Percentiles rank a stretch among this genome's conserved stretches.
Evolutionary conservation across 1,284 basidiomycete genomes (phyloP).

Genomic region (Rhodotorula mucilaginosa): DNA sequence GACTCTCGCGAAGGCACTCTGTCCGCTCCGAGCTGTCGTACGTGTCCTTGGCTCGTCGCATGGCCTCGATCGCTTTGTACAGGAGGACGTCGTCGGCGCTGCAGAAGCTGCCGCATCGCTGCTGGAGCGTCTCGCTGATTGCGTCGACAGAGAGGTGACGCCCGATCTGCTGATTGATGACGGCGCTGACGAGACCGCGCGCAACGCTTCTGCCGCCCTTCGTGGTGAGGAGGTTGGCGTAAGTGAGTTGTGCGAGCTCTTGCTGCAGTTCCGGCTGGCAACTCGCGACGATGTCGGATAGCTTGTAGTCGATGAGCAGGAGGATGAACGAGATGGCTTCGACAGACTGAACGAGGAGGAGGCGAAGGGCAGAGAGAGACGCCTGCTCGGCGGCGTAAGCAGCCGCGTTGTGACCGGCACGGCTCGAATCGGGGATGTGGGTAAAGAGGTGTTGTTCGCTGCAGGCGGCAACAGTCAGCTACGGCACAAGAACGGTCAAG

Average conservation of each 20-base stretch:
- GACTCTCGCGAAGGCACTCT: conserved; percentile 73
- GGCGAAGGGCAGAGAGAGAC: conserved; percentile 69
- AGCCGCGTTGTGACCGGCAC: conserved; percentile 32
- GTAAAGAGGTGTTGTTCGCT: conserved; percentile 38
- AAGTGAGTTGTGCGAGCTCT: conserved; percentile 67
- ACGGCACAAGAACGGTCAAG: too few relatives aligned
- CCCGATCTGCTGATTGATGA: conserved; percentile 96
- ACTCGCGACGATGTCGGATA: conserved; percentile 80
- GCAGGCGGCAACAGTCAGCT: not conserved
- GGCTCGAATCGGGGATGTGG: conserved; percentile 26
- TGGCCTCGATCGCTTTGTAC: conserved; percentile 95
- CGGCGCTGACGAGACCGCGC: conserved; percentile 82
- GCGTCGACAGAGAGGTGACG: conserved; percentile 97
- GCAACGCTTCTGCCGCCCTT: conserved; percentile 79
- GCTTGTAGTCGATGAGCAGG: conserved; percentile 83
- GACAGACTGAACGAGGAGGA: conserved; percentile 74
- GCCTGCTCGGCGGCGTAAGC: conserved; percentile 67
- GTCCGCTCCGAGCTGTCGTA: conserved; percentile 68
- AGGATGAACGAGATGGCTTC: conserved; percentile 92
- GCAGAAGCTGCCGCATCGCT: conserved; percentile 94
- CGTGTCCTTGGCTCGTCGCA: conserved; percentile 84
- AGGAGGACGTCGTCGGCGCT: conserved; percentile 96
- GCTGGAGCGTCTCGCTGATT: conserved; percentile 89
- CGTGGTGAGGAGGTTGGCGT: conserved; percentile 77
- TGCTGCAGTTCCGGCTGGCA: conserved; percentile 64